Conservation (phyloP, 495 filamentous ascomycete genomes). For the Neurospora africana region DNA sequence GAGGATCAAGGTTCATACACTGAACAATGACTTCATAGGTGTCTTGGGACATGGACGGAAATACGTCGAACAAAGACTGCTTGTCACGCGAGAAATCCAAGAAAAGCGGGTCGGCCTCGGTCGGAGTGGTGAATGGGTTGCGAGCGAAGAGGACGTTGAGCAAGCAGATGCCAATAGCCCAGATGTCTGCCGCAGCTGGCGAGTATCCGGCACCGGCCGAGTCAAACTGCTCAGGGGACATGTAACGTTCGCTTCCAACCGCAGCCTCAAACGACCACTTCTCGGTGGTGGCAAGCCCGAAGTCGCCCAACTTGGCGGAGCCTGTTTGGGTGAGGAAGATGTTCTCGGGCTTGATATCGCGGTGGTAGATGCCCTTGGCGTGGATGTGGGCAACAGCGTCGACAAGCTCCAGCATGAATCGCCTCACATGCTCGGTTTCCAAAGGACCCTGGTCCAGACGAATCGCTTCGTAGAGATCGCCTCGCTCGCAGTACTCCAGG, state of each 20-base stretch:
- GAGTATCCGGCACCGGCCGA: constrained; percentile 77
- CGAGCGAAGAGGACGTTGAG: constrained; percentile 92
- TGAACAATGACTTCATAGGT: constrained; percentile 86
- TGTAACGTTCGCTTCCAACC: constrained; percentile 96
- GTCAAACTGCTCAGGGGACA: constrained; percentile 97
- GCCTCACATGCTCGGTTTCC: constrained; percentile 91
- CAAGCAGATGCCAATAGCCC: constrained; percentile 92
- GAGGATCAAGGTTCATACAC: constrained; percentile 80
- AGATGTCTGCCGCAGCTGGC: constrained; percentile 87
- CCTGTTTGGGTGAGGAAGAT: constrained; percentile 85
- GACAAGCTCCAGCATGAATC: constrained; percentile 91
- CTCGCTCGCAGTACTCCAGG: constrained; percentile 90
- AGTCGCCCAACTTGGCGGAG: constrained; percentile 91
- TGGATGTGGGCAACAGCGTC: constrained; percentile 88
- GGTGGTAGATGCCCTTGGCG: constrained; percentile 81
- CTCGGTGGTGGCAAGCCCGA: constrained; percentile 81
- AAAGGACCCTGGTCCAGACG: constrained; percentile 74
- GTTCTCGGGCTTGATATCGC: constrained; percentile 99
- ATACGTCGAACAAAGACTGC: constrained; percentile 94
- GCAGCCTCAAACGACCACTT: constrained; percentile 80
- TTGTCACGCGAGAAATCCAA: constrained; percentile 84
- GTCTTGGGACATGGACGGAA: constrained; percentile 96
- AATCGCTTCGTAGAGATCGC: constrained; percentile 96
- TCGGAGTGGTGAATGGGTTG: constrained; percentile 86
- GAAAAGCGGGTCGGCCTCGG: constrained; percentile 77